Conservation (phyloP, 495 filamentous ascomycete genomes). For the Pyronema domesticum region DNA sequence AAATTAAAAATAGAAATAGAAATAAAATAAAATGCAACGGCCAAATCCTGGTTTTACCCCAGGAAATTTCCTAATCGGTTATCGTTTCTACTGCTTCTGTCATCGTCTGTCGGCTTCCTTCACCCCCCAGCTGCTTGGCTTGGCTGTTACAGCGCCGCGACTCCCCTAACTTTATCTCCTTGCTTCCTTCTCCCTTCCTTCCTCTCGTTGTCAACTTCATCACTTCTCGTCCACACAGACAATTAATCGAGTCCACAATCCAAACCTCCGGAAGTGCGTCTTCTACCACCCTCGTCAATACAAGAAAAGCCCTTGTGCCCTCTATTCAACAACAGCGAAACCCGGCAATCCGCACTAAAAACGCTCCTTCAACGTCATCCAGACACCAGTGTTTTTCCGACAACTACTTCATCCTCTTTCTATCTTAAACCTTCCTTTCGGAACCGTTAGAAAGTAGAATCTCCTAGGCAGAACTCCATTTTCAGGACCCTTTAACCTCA, state of each 20-base stretch:
- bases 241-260: constrained; percentile 21
- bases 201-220: constrained; percentile 15
- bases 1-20: neutral
- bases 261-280: constrained; percentile 27
- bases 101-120: neutral
- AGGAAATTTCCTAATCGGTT: neutral
- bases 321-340: neutral
- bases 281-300: constrained; percentile 11
- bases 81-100: neutral
- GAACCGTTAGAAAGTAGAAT: constrained; percentile 9
- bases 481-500: constrained; percentile 6
- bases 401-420: constrained; percentile 3
- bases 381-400: constrained; percentile 3
- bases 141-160: neutral
- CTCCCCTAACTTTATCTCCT: neutral
- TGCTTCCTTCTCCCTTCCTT: neutral
- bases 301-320: constrained; percentile 4
- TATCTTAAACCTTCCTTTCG: neutral
- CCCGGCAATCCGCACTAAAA: neutral
- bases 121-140: neutral
- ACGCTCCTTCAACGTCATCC: neutral
- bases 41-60: neutral
- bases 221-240: constrained; percentile 6
- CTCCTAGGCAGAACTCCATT: constrained; percentile 21
- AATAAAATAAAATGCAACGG: neutral